Base-by-base conservation (phyloP, 805 yeast genomes). In the Zygotorulaspora florentina region DNA sequence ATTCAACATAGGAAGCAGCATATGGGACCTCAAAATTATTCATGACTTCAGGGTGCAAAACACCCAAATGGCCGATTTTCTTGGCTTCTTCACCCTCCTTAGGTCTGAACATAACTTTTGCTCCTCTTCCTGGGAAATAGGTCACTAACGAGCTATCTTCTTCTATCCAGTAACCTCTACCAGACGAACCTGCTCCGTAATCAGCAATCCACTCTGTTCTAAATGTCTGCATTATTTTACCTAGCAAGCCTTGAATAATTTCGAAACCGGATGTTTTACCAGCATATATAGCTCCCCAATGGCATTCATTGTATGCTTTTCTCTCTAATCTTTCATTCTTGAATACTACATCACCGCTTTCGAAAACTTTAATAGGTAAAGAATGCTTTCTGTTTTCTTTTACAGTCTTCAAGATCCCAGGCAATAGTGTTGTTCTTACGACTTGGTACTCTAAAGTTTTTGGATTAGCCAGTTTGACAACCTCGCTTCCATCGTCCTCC, bases 111-210 rank as follows among this genome's bases (percentile, higher is more conserved):
- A 76, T 79, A 52, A 93, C 76, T 61, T 79, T 83, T 42, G 99
- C 99, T 51, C 96, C 97, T 74, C 99, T 85, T 35, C 98, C 99
- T 33, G 96, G 96, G 85, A 93, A 93, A 71, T 76, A 91, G 49
- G 90, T 85, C 40, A 81, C 75, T 63, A 81, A 76, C 23, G 75
- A 72, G 43, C 68, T 69, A 60, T 82, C 87, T 64, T 84, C 82
- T 66, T 81, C 86, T 47, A 85, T 84, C 93, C 93, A 86, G 70
- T 80, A 86, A 43, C 96, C 96, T 72, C 93, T 86, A 50, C 72
- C 76, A 33, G 72, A 67, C 31, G 75, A 63, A 31, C 62, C 65
- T 12, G 69, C 60, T 42, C 72, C 73, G 36, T 62, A 67, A 51
- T 77, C 75, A 50, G 77, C 82, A 49, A 85, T 69, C 93, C 95